These are phyloP conservation scores for Ploettnerulaceae sp. DNA, from an alignment of 2,329 filamentous ascomycete genomes.

Conservation along the genomic window DNA sequence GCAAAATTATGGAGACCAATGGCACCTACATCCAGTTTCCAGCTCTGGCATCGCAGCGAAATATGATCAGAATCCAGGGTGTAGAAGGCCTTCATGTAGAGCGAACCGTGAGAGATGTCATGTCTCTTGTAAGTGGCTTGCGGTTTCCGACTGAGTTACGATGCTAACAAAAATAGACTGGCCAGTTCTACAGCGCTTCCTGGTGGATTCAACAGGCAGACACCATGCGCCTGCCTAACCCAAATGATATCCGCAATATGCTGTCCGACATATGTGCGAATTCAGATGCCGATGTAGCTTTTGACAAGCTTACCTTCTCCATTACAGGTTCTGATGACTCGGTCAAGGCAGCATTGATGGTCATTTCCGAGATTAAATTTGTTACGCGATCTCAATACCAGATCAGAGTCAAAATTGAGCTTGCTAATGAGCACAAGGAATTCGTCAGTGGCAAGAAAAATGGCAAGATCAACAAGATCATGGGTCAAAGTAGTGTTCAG, in stretches of 20 bases:
- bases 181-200: conserved; percentile 94
- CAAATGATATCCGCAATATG: conserved; percentile 78
- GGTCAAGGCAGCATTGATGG: conserved; percentile 90
- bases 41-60: conserved; percentile 77
- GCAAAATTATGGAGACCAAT: conserved; percentile 95
- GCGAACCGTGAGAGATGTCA: conserved; percentile 89
- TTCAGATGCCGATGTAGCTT: conserved; percentile 89
- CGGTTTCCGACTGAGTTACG: background rate
- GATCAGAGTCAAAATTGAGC: conserved; percentile 95
- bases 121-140: conserved; percentile 68
- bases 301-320: conserved; percentile 89
- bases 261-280: conserved; percentile 94
- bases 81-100: conserved; percentile 92
- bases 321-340: conserved; percentile 95
- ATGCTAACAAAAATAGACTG: conserved; percentile 54
- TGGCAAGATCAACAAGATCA: conserved; percentile 99
- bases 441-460: conserved; percentile 99
- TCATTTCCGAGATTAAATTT: conserved; percentile 88
- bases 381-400: conserved; percentile 83
- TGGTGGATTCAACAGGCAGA: conserved; percentile 90
- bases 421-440: conserved; percentile 98
- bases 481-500: conserved; percentile 98
- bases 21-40: conserved; percentile 94
- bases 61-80: conserved; percentile 83
- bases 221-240: conserved; percentile 52